Conservation (phyloP, 371 early-diverging fungal species). For the Lichtheimia corymbifera region DNA sequence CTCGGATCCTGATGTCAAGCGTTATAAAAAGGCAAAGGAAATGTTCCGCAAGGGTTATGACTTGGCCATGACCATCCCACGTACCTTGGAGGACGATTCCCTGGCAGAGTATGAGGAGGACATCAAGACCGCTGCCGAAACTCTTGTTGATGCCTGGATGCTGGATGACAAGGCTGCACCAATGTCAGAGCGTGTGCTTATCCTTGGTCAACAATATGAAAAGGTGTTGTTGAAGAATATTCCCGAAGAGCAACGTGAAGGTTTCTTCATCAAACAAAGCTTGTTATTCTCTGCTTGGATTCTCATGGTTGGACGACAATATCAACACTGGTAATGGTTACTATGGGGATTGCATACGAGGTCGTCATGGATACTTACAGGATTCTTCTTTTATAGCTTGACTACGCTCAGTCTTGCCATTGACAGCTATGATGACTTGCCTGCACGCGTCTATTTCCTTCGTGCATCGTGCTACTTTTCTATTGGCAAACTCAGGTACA, state of each 20-base stretch:
- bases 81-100: conserved; percentile 56
- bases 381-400: conserved; percentile 31
- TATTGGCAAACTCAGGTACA: conserved; percentile 51
- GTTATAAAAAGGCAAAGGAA: conserved; percentile 61
- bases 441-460: conserved; percentile 61
- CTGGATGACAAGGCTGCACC: conserved; percentile 70
- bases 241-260: conserved; percentile 51
- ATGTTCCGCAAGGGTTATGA: conserved; percentile 61
- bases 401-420: conserved; percentile 64
- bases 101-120: conserved; percentile 59
- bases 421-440: conserved; percentile 57
- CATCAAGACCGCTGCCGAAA: conserved; percentile 61
- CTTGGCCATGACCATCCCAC: conserved; percentile 60
- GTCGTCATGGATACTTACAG: neutral
- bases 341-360: neutral
- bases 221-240: conserved; percentile 48
- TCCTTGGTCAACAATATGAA: conserved; percentile 64
- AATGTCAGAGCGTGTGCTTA: conserved; percentile 64
- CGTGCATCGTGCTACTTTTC: conserved; percentile 66
- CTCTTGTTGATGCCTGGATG: conserved; percentile 65
- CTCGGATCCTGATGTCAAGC: conserved; percentile 60
- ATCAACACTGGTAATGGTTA: conserved; percentile 54
- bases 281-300: conserved; percentile 62
- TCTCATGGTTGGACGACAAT: conserved; percentile 65
- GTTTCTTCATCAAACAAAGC: conserved; percentile 52